Evolutionary conservation across 768 basidiomycete genomes (phyloP).

Genomic region (Galerina marginata): DNA sequence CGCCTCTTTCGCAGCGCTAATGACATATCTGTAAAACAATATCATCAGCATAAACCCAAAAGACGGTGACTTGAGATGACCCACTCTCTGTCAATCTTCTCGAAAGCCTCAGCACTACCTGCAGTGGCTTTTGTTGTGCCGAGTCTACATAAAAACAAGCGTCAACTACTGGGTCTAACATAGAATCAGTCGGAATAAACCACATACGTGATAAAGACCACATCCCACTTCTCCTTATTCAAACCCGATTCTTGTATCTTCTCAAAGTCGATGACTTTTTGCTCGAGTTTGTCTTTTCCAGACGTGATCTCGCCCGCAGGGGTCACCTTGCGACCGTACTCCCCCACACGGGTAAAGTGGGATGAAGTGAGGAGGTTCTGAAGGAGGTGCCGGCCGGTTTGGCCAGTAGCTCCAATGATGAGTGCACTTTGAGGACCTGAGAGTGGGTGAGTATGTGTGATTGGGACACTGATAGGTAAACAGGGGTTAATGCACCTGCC

Average conservation of each 20-base stretch:
- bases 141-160: constrained; percentile 35
- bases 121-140: constrained; percentile 69
- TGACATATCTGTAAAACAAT: constrained; percentile 60
- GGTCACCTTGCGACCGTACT: constrained; percentile 72
- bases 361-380: constrained; percentile 62
- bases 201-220: constrained; percentile 72
- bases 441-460: neutral
- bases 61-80: constrained; percentile 23
- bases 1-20: constrained; percentile 73
- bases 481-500: too few species aligned
- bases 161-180: too few species aligned
- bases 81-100: constrained; percentile 80
- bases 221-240: constrained; percentile 68
- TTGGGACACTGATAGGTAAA: too few species aligned
- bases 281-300: constrained; percentile 65
- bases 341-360: constrained; percentile 63
- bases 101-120: constrained; percentile 69
- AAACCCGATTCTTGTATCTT: constrained; percentile 58
- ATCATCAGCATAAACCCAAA: neutral
- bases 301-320: constrained; percentile 41
- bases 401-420: constrained; percentile 78
- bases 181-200: neutral
- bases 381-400: constrained; percentile 66
- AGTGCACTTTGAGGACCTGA: constrained; percentile 54
- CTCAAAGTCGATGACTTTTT: constrained; percentile 74